Conservation (phyloP, 129 eudicot species). For the Logfia minima region DNA sequence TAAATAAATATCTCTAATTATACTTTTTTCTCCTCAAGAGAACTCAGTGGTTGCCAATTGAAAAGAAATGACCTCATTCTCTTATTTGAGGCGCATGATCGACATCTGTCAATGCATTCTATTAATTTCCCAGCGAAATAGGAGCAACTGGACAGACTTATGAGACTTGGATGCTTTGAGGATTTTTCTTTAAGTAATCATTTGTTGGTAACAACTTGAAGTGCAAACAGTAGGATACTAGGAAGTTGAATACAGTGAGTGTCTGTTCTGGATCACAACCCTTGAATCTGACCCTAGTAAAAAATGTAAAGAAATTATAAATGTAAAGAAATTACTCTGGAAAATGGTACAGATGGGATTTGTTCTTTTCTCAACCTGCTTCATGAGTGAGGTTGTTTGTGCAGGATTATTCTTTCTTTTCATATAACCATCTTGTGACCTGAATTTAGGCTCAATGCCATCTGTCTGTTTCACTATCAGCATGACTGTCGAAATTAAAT, state of each 20-base stretch:
- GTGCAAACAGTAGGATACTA: not conserved
- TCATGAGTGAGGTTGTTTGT: not conserved
- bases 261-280: constrained; percentile 6
- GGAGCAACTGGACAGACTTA: not conserved
- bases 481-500: not conserved
- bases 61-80: not conserved
- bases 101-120: not conserved
- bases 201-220: constrained; percentile 1
- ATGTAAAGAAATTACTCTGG: not conserved
- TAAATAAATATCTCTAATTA: not conserved
- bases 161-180: not conserved
- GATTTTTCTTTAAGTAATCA: not conserved
- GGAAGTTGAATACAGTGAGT: not conserved
- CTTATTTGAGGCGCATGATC: not conserved
- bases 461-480: not conserved
- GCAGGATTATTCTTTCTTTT: not conserved
- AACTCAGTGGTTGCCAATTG: not conserved
- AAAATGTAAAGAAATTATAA: not conserved
- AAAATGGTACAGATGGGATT: not conserved
- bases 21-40: not conserved
- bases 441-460: not conserved
- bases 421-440: not conserved
- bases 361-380: constrained; percentile 1
- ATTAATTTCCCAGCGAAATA: not conserved
- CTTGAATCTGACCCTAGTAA: not conserved